A percentile compares a stretch with the other conserved stretches of the same genome.
Evolutionary conservation across 306 rosid species (phyloP).

Genomic region (Vicia faba): DNA sequence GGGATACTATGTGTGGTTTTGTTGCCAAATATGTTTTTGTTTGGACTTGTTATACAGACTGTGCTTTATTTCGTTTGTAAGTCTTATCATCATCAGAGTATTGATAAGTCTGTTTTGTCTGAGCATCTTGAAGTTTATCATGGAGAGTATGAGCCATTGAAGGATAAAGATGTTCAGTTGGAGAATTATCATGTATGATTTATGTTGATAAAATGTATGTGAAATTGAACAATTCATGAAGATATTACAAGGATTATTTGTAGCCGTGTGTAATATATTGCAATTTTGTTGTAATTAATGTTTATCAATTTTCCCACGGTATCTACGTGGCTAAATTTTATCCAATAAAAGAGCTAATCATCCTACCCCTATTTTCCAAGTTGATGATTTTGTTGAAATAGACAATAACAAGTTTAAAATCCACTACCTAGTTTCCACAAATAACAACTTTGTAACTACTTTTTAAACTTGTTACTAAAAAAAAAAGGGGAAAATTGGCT

Average conservation of each 20-base stretch:
- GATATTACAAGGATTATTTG: not conserved
- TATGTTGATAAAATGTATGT: not conserved
- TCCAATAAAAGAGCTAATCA: too few relatives aligned
- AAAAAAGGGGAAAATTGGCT: too few relatives aligned
- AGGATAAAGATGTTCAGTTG: constrained; percentile 67
- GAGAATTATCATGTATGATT: constrained; percentile 48
- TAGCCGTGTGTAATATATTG: not conserved
- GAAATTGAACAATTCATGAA: not conserved
- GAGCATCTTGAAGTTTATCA: constrained; percentile 69
- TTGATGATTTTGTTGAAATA: too few relatives aligned
- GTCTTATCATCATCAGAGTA: constrained; percentile 79
- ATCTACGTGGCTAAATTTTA: too few relatives aligned
- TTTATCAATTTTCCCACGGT: too few relatives aligned
- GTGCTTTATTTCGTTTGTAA: constrained; percentile 85
- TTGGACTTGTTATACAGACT: constrained; percentile 61
- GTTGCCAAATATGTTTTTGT: constrained; percentile 45
- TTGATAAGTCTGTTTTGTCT: constrained; percentile 70
- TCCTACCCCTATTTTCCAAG: too few relatives aligned
- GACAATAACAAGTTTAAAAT: too few relatives aligned
- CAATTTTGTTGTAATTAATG: not conserved
- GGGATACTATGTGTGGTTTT: constrained; percentile 53
- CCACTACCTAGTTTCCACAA: too few relatives aligned
- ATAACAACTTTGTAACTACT: too few relatives aligned
- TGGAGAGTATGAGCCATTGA: constrained; percentile 71
- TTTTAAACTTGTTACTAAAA: too few relatives aligned